Evolutionary conservation across 768 basidiomycete species (phyloP).

Genomic region (Collybia mongolica): DNA sequence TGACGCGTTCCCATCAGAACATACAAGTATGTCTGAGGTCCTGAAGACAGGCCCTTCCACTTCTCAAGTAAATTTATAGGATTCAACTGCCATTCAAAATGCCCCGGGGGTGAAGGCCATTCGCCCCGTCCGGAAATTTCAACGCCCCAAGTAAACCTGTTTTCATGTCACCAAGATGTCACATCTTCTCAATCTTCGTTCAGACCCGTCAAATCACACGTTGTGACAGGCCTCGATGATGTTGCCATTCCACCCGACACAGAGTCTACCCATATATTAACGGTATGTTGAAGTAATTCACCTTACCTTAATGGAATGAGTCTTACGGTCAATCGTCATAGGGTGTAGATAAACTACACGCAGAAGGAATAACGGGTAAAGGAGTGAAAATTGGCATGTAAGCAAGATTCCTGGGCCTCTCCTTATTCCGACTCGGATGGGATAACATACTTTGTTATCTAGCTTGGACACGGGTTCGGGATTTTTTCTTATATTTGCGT

Average conservation of each 20-base stretch:
- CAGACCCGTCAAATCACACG: slow-evolving; percentile 44
- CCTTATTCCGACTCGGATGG: background rate
- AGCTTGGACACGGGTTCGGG: slow-evolving; percentile 49
- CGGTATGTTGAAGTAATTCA: slow-evolving; percentile 30
- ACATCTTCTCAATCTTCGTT: background rate
- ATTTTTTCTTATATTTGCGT: slow-evolving; percentile 11
- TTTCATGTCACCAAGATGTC: background rate
- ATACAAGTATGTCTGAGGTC: too few relatives aligned
- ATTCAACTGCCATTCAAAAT: slow-evolving; percentile 40
- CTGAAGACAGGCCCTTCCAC: background rate
- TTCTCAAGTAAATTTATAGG: slow-evolving; percentile 27
- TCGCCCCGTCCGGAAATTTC: slow-evolving; percentile 47
- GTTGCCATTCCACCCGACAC: slow-evolving; percentile 42
- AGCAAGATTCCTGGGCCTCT: slow-evolving; percentile 14
- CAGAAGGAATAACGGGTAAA: slow-evolving; percentile 56
- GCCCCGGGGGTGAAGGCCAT: slow-evolving; percentile 56
- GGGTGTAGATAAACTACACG: slow-evolving; percentile 68
- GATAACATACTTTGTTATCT: background rate
- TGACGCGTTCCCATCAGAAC: background rate
- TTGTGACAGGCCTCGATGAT: slow-evolving; percentile 39
- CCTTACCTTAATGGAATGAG: background rate
- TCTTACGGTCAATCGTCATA: slow-evolving; percentile 12
- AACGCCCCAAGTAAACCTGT: slow-evolving; percentile 38
- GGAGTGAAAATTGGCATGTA: slow-evolving; percentile 70
- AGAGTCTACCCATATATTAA: slow-evolving; percentile 52